Evolutionary conservation across 2,329 filamentous ascomycete genomes (phyloP), one percentile per base, ranked within the genome.

Genomic region (Phaeophleospora eucalypticola): DNA sequence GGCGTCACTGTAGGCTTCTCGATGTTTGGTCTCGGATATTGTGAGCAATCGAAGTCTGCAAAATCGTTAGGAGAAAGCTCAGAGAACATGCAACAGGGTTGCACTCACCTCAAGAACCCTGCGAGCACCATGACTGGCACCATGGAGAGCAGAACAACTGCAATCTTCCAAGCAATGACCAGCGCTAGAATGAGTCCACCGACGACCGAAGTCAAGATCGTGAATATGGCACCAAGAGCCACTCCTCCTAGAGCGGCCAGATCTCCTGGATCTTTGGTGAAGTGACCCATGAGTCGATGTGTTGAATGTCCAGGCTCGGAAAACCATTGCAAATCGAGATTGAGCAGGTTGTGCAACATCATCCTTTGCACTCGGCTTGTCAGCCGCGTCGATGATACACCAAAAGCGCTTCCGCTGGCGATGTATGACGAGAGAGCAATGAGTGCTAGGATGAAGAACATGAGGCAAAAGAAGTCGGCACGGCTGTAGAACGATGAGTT

Each of bases 1-100:
- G 2, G 84, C 81, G 36, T 76, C 75, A 4, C 78, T 75, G 55
- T 84, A 87, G 2, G 84, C 82, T 18, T 76, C 77, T 34, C 82
- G 78, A 54, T 86, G 81, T 12, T 78, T 76, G 45, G 78, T 74
- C 51, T 86, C 80, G 39, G 83, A 81, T 32, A 76, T 73, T 2
- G 79, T 75, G 12, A 77, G 63, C 3, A 76, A 69, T 4, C 71
- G 67, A 9, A 77, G 64, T 34, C 74, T 67, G 16, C 73, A 58
- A 49, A 71, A 76, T 0, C 74, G 74, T 17, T 68, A 44, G n/a
- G 24, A 7, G 24, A 7, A 29, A 6, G 24, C 24, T 29, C 12
- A 7, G 12, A 29, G 7, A 29, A 7, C 7, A 29, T 29, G 6
- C 24, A 12, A 29, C 7, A 29, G 12, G 24, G 12, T 29, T 7